Evolutionary conservation across 2,329 filamentous ascomycete genomes (phyloP), one percentile per base, ranked within the genome.

Genomic region (Pyrenophora graminea): DNA sequence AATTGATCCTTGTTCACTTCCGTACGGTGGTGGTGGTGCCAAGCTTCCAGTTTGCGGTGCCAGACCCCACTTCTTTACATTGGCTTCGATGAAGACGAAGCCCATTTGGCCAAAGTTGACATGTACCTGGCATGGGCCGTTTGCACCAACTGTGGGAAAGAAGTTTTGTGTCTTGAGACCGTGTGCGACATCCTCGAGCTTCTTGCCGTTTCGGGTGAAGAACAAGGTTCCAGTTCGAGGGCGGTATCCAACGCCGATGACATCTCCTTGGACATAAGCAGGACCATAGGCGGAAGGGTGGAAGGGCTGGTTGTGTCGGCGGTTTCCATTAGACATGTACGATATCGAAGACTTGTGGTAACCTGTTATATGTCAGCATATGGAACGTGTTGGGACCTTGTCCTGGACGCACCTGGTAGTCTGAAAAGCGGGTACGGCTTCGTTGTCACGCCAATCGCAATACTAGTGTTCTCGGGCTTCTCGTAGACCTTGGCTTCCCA

Each of bases 401-500:
- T 27, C 3, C 2, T 17, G 0, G 15, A 60, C 86, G 58, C 82
- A 96, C 93, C 94, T 70, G 94, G 94, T 67, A 99, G 77, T 66
- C 94, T 82, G 73, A 99, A 99, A 40, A 97, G 78, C 15, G 94
- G 94, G 73, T 99, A 99, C 6, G 94, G 94, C 71, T 99, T 99
- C 17, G 94, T 99, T 39, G 90, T 89, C 80, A 99, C 89, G 61
- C 94, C 94, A 63, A 99, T 91, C 69, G 89, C 92, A 56, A 99
- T 82, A 60, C 91, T 78, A 0, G 91, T 96, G 52, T 79, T 85
- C 58, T 97, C 94, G 3, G 94, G 91, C 76, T 97, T 97, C 56
- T 99, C 94, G 76, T 95, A 99, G 45, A 99, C 88, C 79, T 99
- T 99, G 48, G 92, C 90, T 74, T 99, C 94, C 94, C 94, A 99